phyloP scores from a whole-genome alignment of 176 grass and related monocot genomes.

The Tuctoria greenei region DNA sequence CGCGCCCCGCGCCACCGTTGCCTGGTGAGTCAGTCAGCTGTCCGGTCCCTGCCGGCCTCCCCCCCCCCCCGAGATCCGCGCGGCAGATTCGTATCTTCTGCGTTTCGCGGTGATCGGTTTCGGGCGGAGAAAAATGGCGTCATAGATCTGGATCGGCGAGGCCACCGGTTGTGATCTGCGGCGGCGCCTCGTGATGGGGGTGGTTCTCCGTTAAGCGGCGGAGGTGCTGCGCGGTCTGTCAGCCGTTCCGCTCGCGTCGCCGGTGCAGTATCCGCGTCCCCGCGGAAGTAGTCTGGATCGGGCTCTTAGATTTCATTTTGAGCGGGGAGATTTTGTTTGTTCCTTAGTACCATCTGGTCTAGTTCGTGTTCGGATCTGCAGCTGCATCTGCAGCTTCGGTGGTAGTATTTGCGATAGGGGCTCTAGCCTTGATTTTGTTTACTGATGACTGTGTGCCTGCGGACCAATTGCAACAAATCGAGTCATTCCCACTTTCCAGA shows the following conservation, averaged over 20 bases:
- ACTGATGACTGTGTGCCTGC: background rate
- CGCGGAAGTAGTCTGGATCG: background rate
- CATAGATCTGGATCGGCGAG: constrained; percentile 32
- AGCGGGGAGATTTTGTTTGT: background rate
- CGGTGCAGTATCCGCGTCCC: no score
- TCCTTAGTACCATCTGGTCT: background rate
- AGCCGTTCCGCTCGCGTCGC: background rate
- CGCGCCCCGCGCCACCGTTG: background rate
- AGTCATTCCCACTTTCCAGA: background rate
- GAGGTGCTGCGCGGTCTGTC: background rate
- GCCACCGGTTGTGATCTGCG: background rate
- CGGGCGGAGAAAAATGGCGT: background rate
- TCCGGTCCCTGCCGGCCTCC: background rate
- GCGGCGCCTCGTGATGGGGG: background rate
- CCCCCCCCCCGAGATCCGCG: background rate
- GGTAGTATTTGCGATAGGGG: background rate
- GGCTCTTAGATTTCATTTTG: background rate
- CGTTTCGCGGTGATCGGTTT: background rate
- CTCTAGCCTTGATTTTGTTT: background rate
- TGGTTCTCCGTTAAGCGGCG: background rate
- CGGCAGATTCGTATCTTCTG: background rate
- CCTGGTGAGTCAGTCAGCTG: background rate
- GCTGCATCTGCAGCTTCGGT: background rate
- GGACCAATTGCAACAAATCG: background rate
- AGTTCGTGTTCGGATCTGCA: background rate